Evolutionary conservation across 306 rosid genomes (phyloP).

Genomic region (Castanea crenata): DNA sequence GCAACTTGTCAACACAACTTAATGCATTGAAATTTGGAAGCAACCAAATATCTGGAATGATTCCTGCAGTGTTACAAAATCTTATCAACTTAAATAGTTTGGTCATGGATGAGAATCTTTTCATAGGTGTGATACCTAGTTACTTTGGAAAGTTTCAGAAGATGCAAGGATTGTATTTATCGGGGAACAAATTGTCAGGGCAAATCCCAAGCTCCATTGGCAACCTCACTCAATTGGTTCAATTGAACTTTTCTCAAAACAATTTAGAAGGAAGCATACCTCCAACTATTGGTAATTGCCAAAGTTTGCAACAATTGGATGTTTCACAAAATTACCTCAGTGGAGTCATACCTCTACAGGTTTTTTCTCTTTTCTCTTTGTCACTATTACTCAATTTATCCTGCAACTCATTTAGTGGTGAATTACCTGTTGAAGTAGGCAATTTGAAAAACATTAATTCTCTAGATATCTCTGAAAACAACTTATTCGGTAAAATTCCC

Average conservation of each 20-base stretch:
- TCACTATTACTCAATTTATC: constrained; percentile 20
- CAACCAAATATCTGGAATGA: constrained; percentile 22
- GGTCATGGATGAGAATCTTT: neutral
- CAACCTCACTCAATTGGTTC: constrained; percentile 24
- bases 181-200: constrained; percentile 26
- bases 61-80: constrained; percentile 23
- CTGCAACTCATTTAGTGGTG: constrained; percentile 22
- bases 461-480: constrained; percentile 28
- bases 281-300: constrained; percentile 8
- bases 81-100: constrained; percentile 4
- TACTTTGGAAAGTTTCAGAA: constrained; percentile 18
- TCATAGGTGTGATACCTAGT: constrained; percentile 24
- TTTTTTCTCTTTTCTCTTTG: neutral
- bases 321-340: constrained; percentile 6
- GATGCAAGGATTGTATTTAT: neutral
- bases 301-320: neutral
- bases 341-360: constrained; percentile 29
- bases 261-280: constrained; percentile 36
- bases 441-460: neutral
- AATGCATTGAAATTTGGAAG: neutral
- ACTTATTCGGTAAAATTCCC: constrained; percentile 27
- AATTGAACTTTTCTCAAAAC: neutral
- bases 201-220: constrained; percentile 16
- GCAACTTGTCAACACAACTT: constrained; percentile 32
- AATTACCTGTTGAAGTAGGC: constrained; percentile 16